These are phyloP conservation scores for Penicillium nordicum DNA, from an alignment of 2,329 filamentous ascomycete species.

Conservation along the genomic window DNA sequence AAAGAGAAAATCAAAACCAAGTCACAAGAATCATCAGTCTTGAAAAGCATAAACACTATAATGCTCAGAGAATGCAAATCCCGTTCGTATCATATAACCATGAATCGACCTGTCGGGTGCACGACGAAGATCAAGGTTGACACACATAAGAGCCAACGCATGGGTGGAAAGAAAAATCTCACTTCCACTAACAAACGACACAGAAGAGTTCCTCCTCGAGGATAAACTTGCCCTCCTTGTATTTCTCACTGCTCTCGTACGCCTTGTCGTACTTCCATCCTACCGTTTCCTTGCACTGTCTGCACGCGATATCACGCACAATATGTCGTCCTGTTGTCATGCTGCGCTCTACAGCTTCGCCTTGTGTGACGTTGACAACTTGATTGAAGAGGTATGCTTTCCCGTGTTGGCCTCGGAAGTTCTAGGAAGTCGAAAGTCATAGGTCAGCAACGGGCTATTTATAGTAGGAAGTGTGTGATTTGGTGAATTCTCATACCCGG, in stretches of 20 bases:
- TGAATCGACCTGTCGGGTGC: not conserved
- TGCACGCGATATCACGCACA: conserved; percentile 87
- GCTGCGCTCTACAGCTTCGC: conserved; percentile 85
- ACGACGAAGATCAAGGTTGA: not conserved
- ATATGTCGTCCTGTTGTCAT: conserved; percentile 97
- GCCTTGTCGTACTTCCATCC: conserved; percentile 99
- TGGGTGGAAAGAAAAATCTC: not conserved
- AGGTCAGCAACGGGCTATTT: conserved; percentile 8
- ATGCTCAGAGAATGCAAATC: conserved; percentile 5
- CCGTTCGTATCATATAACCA: not conserved
- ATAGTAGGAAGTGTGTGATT: not conserved
- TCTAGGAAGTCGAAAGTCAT: conserved; percentile 52
- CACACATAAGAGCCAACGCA: not conserved
- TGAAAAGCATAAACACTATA: not conserved
- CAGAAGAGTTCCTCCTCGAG: conserved; percentile 87
- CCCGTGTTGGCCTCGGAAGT: conserved; percentile 96
- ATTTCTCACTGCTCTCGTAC: conserved; percentile 87
- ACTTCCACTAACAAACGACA: conserved; percentile 58
- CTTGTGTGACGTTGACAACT: conserved; percentile 82
- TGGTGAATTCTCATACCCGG: conserved; percentile 55
- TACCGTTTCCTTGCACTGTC: conserved; percentile 86
- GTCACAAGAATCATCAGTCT: conserved; percentile 13
- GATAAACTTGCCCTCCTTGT: conserved; percentile 98
- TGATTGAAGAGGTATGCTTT: conserved; percentile 95
- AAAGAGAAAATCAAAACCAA: conserved; percentile 1